Percentiles rank a stretch among this genome's conserved stretches.
Evolutionary conservation across 78 protist genomes (phyloP).

Genomic region (Corallochytrium limacisporum): DNA sequence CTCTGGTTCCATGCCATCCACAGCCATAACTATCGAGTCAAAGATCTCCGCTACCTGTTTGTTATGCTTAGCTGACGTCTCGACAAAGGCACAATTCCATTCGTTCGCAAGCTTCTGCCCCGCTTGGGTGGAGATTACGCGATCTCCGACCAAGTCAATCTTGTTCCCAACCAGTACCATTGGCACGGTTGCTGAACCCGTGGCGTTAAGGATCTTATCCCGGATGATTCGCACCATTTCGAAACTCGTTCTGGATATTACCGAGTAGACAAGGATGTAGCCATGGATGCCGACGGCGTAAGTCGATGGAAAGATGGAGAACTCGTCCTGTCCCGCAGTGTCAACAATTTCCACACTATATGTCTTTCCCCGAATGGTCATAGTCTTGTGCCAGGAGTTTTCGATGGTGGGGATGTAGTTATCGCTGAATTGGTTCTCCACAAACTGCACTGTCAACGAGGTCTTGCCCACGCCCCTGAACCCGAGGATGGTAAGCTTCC

Average conservation of each 20-base stretch:
- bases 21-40: too few species aligned
- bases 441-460: constrained; percentile 46
- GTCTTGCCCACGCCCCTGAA: too few species aligned
- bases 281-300: constrained; percentile 62
- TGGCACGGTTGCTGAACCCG: constrained; percentile 17
- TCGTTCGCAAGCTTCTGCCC: constrained; percentile 37
- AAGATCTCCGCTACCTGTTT: too few species aligned
- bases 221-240: constrained; percentile 41
- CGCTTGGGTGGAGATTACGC: constrained; percentile 33
- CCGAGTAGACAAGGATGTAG: constrained; percentile 59
- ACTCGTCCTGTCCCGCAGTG: constrained; percentile 67
- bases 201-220: constrained; percentile 51
- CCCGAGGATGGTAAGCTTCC: too few species aligned
- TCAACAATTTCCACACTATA: constrained; percentile 42
- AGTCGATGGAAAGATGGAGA: constrained; percentile 38
- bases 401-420: constrained; percentile 66
- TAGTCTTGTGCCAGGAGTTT: constrained; percentile 34
- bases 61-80: constrained; percentile 58
- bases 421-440: constrained; percentile 42
- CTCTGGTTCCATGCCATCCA: too few species aligned
- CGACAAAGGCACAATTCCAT: constrained; percentile 54
- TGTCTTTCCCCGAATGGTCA: constrained; percentile 10
- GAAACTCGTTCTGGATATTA: constrained; percentile 33
- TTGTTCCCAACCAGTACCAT: constrained; percentile 30
- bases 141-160: constrained; percentile 39